A percentile compares a stretch with the other conserved stretches of the same genome.
Evolutionary conservation across 108 stramenopile species (phyloP).

Genomic region (Asterionellopsis glacialis): DNA sequence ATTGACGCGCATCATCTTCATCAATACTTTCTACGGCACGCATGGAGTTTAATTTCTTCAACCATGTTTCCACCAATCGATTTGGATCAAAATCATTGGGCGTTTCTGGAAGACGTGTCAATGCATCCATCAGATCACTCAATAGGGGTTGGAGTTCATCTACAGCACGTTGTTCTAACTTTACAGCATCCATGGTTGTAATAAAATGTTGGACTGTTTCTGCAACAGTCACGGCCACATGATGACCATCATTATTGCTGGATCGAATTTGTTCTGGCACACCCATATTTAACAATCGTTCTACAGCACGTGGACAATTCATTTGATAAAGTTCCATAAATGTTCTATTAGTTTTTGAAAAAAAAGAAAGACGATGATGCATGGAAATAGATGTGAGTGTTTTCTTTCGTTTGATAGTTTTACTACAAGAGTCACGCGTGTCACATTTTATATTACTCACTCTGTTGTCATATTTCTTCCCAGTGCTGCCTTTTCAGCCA

Average conservation of each 20-base stretch:
- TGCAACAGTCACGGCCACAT: conserved; percentile 78
- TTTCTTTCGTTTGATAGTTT: not conserved
- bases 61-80: conserved; percentile 83
- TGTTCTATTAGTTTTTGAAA: conserved; percentile 22
- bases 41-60: conserved; percentile 89
- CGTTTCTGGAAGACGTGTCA: conserved; percentile 79
- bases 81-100: conserved; percentile 90
- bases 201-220: conserved; percentile 94
- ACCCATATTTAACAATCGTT: conserved; percentile 84
- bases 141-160: conserved; percentile 96
- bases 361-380: not conserved
- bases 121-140: conserved; percentile 83
- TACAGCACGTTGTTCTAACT: conserved; percentile 90
- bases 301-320: conserved; percentile 93
- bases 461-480: conserved; percentile 45
- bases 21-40: conserved; percentile 91
- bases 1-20: conserved; percentile 91
- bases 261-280: conserved; percentile 89
- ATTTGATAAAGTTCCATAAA: conserved; percentile 92
- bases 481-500: conserved; percentile 79
- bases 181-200: conserved; percentile 97
- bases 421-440: not conserved
- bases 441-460: conserved; percentile 1
- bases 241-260: conserved; percentile 33
- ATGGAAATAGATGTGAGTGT: not conserved